phyloP scores from a whole-genome alignment of 1,284 basidiomycete genomes.

The Sporisorium reilianum region DNA sequence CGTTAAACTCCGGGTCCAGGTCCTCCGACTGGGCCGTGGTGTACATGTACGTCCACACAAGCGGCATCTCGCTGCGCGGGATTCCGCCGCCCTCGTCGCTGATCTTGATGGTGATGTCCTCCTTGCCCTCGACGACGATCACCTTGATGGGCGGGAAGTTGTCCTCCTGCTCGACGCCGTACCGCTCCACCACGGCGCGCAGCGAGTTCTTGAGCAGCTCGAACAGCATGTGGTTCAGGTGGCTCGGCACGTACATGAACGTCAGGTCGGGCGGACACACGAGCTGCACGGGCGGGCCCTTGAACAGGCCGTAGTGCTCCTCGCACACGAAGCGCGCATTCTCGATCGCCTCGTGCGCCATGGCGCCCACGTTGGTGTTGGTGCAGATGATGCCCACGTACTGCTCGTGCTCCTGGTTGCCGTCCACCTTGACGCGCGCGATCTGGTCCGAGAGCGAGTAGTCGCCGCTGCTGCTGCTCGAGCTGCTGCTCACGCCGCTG shows the following conservation, averaged over 20 bases:
- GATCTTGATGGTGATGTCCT: conserved; percentile 99
- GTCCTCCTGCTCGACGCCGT: conserved; percentile 84
- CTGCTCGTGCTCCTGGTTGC: conserved; percentile 71
- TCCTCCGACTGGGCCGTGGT: conserved; percentile 94
- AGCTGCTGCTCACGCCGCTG: conserved; percentile 25
- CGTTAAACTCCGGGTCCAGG: conserved; percentile 84
- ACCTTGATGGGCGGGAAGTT: conserved; percentile 94
- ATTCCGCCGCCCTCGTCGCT: conserved; percentile 96
- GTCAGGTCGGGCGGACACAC: conserved; percentile 88
- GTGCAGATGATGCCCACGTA: conserved; percentile 99
- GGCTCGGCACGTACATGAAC: conserved; percentile 96
- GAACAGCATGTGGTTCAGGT: conserved; percentile 88
- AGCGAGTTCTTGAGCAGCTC: conserved; percentile 99
- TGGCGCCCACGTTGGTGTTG: conserved; percentile 74
- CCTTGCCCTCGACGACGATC: conserved; percentile 83
- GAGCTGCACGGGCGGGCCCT: conserved; percentile 94
- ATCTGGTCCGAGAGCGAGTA: conserved; percentile 42
- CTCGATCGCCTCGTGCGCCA: conserved; percentile 90
- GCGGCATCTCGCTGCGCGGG: conserved; percentile 85
- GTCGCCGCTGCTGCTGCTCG: conserved; percentile 28
- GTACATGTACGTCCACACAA: conserved; percentile 98
- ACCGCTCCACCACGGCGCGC: conserved; percentile 93
- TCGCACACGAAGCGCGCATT: conserved; percentile 98
- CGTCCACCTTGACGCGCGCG: conserved; percentile 37
- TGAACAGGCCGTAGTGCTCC: conserved; percentile 90